Base-by-base conservation (phyloP, 495 filamentous ascomycete species). In the Hypoxylon perforatum region DNA sequence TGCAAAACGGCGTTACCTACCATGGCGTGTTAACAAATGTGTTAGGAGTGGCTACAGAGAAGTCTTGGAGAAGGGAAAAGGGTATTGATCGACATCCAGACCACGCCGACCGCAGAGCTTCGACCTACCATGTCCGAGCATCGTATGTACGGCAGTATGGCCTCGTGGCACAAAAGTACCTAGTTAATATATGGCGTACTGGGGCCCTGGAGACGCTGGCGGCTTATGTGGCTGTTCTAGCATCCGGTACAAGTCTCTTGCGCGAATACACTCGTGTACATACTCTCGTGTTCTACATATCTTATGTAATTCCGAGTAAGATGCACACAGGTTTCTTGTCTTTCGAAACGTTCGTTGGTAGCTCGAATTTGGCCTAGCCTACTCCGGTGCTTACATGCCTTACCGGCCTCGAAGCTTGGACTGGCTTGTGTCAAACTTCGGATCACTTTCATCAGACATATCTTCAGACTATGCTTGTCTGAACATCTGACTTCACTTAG, bases 91-190 rank as follows among this genome's bases (percentile, higher is more conserved):
- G 51, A 21, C 61, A 15, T 61, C 41, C 52, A 44, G 62, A 53
- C 46, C 46, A 42, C 59, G 51, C 51, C 41, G 44, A 36, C 21
- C 50, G 23, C 57, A 61, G 25, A 50, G 41, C 46, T 52, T 46
- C 33, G 25, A 44, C 59, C 55, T 52, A 54, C 59, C 63, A 55
- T 50, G 61, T 59, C 51, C 57, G 56, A 62, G 63, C 38, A 63
- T 71, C 30, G 30, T 33, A 33, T 28, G 25, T 28, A 28, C 25
- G 25, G 25, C 25, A 49, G 64, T 61, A 67, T 63, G 60, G 61
- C 57, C 63, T 69, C 54, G 69, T 72, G 61, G 71, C 64, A 73
- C 67, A 69, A 68, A 61, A 67, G 50, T 66, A 70, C 63, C 60
- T 61, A 52, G 44, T 66, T 68, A 63, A 69, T 67, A 63, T 74